Conservation (phyloP, 495 filamentous ascomycete species). For the Cryomyces minteri region DNA sequence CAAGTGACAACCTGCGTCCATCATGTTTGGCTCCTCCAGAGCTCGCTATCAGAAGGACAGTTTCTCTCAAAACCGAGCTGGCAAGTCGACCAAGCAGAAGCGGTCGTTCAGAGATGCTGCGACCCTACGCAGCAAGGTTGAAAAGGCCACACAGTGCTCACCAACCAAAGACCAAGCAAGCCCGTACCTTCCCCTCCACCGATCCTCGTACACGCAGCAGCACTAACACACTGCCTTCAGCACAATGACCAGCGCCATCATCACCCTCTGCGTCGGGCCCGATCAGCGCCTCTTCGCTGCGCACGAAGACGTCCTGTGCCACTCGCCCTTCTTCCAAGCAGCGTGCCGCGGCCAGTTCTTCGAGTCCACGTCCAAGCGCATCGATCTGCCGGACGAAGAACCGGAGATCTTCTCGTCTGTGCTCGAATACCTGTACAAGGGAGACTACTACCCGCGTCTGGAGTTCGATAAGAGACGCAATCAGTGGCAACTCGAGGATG, state of each 20-base stretch:
- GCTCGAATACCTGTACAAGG: no score
- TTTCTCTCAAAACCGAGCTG: slow-evolving; percentile 19
- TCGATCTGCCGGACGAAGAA: no score
- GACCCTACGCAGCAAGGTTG: not conserved
- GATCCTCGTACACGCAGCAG: not conserved
- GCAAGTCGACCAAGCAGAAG: slow-evolving; percentile 21
- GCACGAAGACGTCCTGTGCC: slow-evolving; percentile 66
- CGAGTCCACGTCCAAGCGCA: no score
- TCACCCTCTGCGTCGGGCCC: slow-evolving; percentile 62
- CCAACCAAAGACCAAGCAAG: slow-evolving; percentile 4
- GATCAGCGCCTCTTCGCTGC: slow-evolving; percentile 75
- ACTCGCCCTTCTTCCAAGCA: slow-evolving; percentile 57
- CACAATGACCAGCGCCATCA: slow-evolving; percentile 46
- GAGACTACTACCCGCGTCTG: no score
- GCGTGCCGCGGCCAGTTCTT: slow-evolving; percentile 37
- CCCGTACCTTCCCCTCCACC: slow-evolving; percentile 6
- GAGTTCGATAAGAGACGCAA: no score
- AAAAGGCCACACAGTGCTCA: not conserved
- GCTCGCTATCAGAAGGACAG: slow-evolving; percentile 17
- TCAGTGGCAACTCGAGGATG: no score
- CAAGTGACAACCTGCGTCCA: not conserved
- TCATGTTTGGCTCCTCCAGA: slow-evolving; percentile 18
- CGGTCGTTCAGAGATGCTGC: slow-evolving; percentile 17
- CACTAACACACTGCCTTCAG: slow-evolving; percentile 15
- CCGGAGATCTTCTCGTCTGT: no score